These are phyloP conservation scores for Nicotiana sylvestris DNA, from an alignment of 257 asterid genomes.

Conservation along the genomic window DNA sequence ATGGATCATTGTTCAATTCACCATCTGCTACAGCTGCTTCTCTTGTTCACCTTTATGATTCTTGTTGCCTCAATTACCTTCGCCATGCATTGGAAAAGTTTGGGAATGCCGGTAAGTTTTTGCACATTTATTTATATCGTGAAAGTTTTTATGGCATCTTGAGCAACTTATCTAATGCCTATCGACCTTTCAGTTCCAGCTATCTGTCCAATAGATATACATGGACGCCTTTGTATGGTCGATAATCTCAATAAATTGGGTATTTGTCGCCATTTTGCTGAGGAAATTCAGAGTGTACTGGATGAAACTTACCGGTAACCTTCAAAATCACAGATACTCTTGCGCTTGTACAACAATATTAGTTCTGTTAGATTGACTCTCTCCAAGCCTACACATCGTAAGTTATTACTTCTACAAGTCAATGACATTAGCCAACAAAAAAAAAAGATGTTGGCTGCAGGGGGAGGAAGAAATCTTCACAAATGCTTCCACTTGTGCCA, in stretches of 20 bases:
- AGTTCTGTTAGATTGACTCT: background rate
- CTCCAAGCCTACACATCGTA: background rate
- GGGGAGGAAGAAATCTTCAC: slow-evolving; percentile 75
- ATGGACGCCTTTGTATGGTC: slow-evolving; percentile 48
- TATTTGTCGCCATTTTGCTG: slow-evolving; percentile 49
- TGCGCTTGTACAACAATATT: background rate
- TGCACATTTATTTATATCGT: background rate
- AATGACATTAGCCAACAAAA: slow-evolving; percentile 29
- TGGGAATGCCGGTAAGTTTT: slow-evolving; percentile 58
- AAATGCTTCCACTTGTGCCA: slow-evolving; percentile 70
- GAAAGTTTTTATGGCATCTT: background rate
- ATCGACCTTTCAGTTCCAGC: slow-evolving; percentile 59
- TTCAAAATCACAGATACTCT: background rate
- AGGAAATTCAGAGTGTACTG: slow-evolving; percentile 53
- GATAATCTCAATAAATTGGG: slow-evolving; percentile 75
- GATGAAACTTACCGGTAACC: slow-evolving; percentile 72
- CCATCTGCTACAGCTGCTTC: slow-evolving; percentile 94
- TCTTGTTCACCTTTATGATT: slow-evolving; percentile 40
- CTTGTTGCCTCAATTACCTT: slow-evolving; percentile 62
- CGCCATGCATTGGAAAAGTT: slow-evolving; percentile 41
- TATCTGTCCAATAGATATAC: slow-evolving; percentile 51
- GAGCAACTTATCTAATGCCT: slow-evolving; percentile 4
- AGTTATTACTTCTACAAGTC: slow-evolving; percentile 6
- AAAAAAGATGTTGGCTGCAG: slow-evolving; percentile 73
- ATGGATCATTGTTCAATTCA: slow-evolving; percentile 86